Evolutionary conservation across 2,329 filamentous ascomycete genomes (phyloP), one percentile per base, ranked within the genome.

Genomic region (Alternaria ventricosa): DNA sequence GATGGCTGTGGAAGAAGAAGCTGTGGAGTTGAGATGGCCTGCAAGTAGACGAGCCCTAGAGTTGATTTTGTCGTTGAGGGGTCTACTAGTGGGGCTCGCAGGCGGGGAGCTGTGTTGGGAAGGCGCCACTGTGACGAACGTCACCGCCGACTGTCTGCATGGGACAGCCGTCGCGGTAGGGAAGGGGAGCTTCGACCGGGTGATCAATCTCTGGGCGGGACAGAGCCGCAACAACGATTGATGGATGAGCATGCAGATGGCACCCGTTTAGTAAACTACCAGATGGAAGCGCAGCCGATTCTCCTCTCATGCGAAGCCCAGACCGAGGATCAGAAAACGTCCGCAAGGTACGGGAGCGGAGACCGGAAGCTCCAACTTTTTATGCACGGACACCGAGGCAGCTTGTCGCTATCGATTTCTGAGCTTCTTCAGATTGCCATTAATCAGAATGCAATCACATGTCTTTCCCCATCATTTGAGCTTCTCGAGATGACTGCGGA

Each of bases 41-140:
- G 78, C 78, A 56, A 82, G 71, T 64, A 77, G 79, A 46, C 68
- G 75, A 61, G 79, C 76, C 58, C 80, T 79, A 65, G 75, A 75
- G 50, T 77, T 78, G 77, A 81, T 79, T 81, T 80, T 81, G 75
- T 75, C 71, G 55, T 61, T 61, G 71, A 75, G 66, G 66, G 76
- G 71, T 71, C 70, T 80, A 75, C 78, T 79, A 78, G 78, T 77
- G 78, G 73, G 70, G 33, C 53, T 51, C 67, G 71, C 73, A 73
- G 74, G 66, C 67, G 70, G 68, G 67, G 72, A 68, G 70, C 71
- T 75, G 66, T 73, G 72, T 70, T 76, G 74, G 74, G 74, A 72
- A 73, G 71, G 69, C 70, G 78, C 79, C 79, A 81, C 77, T 61
- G 77, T 81, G 71, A 77, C 71, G 66, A 80, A 75, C 74, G 73